phyloP scores from a whole-genome alignment of 192 early-diverging fungal genomes.

The Coemansia biformis region DNA sequence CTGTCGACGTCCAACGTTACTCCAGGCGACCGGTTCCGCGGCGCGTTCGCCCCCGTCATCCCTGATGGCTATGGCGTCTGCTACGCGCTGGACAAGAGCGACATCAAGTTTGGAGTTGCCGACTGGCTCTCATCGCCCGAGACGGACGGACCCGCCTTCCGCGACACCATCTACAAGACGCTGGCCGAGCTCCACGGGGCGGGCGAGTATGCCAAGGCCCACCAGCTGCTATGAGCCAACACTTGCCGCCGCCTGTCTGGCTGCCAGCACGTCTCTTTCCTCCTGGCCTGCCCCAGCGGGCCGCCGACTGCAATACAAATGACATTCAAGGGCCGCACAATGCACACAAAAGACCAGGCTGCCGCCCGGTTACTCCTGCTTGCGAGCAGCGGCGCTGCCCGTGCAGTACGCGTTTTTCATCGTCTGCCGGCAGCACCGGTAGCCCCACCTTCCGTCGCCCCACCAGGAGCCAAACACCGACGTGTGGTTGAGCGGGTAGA shows the following conservation, averaged over 20 bases:
- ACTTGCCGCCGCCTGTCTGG: too few species aligned
- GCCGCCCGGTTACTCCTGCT: too few species aligned
- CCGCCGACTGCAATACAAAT: too few species aligned
- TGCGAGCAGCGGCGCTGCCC: not conserved
- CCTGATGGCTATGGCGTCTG: conserved; percentile 84
- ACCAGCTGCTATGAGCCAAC: not conserved
- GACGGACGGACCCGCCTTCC: conserved; percentile 56
- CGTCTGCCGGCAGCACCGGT: conserved; percentile 84
- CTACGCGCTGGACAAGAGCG: conserved; percentile 64
- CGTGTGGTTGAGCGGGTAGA: conserved; percentile 75
- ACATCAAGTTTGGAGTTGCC: conserved; percentile 69
- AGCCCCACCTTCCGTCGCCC: conserved; percentile 93
- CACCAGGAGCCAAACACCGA: conserved; percentile 95
- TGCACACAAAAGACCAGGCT: too few species aligned
- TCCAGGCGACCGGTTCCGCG: conserved; percentile 63
- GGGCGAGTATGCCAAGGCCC: conserved; percentile 13
- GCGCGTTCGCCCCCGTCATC: conserved; percentile 82
- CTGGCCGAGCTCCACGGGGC: conserved; percentile 49
- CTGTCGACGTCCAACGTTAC: conserved; percentile 81
- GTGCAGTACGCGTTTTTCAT: conserved; percentile 86
- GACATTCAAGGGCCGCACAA: too few species aligned
- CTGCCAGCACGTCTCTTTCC: too few species aligned
- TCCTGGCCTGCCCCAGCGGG: too few species aligned
- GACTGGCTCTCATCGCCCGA: conserved; percentile 50
- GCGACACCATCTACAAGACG: conserved; percentile 53